These are phyloP conservation scores for Thermothelomyces thermophilus DNA, from an alignment of 2,329 filamentous ascomycete genomes.

Conservation along the genomic window DNA sequence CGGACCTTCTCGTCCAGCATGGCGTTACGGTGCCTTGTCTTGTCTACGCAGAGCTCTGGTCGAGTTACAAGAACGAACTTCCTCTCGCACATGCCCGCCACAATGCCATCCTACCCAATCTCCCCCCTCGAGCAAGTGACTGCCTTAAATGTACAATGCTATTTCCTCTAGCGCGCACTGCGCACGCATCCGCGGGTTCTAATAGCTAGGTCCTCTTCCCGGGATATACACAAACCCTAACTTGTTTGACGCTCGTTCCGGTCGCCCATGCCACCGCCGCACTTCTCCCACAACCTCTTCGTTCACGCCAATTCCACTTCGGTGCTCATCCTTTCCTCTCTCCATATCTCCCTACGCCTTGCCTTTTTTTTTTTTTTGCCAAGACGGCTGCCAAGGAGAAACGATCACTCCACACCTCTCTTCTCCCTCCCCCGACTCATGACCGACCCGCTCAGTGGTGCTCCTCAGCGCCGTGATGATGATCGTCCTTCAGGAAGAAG, in stretches of 20 bases:
- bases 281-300: background rate
- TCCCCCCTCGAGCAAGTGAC: background rate
- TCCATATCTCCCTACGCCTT: too few relatives aligned
- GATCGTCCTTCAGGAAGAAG: slow-evolving; percentile 71
- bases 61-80: too few relatives aligned
- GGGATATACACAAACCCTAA: background rate
- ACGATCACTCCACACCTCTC: too few relatives aligned
- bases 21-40: too few relatives aligned
- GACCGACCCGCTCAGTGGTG: slow-evolving; percentile 42
- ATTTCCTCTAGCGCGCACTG: slow-evolving; percentile 1
- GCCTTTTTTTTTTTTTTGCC: too few relatives aligned
- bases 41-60: too few relatives aligned
- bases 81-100: too few relatives aligned
- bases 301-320: background rate
- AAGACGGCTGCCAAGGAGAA: too few relatives aligned
- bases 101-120: too few relatives aligned
- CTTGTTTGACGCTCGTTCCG: background rate
- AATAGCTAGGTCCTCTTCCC: background rate
- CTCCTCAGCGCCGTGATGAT: slow-evolving; percentile 49
- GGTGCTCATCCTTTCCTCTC: background rate
- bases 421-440: too few relatives aligned
- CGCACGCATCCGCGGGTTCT: background rate
- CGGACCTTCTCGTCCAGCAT: too few relatives aligned
- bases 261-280: background rate
- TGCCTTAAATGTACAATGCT: slow-evolving; percentile 10